Conservation (phyloP, 805 yeast genomes). For the Myxozyma kluyveri region DNA sequence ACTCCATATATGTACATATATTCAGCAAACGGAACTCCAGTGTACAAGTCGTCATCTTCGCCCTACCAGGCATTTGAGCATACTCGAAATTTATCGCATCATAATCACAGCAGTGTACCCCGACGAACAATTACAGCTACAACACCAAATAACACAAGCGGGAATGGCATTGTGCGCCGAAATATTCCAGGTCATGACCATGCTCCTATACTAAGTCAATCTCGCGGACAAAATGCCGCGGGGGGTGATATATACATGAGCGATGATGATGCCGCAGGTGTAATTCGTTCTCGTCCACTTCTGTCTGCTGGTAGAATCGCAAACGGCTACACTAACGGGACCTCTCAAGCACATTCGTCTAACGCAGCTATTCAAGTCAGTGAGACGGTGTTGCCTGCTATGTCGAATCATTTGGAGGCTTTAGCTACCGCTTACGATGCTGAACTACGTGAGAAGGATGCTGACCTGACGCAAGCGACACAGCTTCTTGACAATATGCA, state of each 20-base stretch:
- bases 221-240: neutral
- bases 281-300: neutral
- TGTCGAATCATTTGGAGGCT: slow-evolving; percentile 39
- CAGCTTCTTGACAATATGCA: slow-evolving; percentile 44
- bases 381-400: slow-evolving; percentile 45
- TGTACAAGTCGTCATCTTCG: slow-evolving; percentile 23
- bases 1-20: slow-evolving; percentile 42
- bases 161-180: neutral
- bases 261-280: neutral
- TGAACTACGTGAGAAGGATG: slow-evolving; percentile 54
- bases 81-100: neutral
- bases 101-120: slow-evolving; percentile 10
- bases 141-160: neutral
- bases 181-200: neutral
- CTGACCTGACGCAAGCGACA: slow-evolving; percentile 51
- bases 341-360: slow-evolving; percentile 43
- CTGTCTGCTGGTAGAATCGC: too few species aligned
- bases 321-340: too few species aligned
- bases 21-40: slow-evolving; percentile 6
- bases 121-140: neutral
- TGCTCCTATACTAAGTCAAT: neutral
- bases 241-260: too few species aligned
- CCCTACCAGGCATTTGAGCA: slow-evolving; percentile 20
- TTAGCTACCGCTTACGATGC: slow-evolving; percentile 51
- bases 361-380: slow-evolving; percentile 56